These are phyloP conservation scores for Mallotus repandus DNA, from an alignment of 441 rosid species.

Conservation along the genomic window DNA sequence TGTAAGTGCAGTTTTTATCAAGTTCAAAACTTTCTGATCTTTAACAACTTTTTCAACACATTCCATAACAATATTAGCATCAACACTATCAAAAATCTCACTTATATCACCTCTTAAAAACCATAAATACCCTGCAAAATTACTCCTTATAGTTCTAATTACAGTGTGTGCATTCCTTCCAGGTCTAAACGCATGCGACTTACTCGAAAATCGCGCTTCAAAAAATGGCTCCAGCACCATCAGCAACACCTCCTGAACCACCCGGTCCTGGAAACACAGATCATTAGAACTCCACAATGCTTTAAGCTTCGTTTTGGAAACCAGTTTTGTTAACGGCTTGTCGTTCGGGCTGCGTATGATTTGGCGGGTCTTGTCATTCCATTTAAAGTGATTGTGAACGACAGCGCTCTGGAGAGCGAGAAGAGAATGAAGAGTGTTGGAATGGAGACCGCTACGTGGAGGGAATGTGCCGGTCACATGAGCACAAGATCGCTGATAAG, in stretches of 20 bases:
- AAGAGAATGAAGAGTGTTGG: conserved; percentile 59
- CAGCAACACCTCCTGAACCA: conserved; percentile 83
- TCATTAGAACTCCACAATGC: conserved; percentile 46
- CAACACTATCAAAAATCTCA: conserved; percentile 52
- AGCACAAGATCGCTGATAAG: conserved; percentile 87
- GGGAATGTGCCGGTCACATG: conserved; percentile 82
- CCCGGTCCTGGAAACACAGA: conserved; percentile 84
- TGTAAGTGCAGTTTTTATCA: conserved; percentile 58
- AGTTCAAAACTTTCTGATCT: conserved; percentile 67
- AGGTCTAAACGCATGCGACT: conserved; percentile 80
- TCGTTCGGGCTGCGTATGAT: conserved; percentile 68
- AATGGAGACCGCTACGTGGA: conserved; percentile 76
- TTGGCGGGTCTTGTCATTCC: conserved; percentile 74
- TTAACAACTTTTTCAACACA: conserved; percentile 62
- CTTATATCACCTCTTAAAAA: conserved; percentile 77
- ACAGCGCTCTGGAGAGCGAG: conserved; percentile 74
- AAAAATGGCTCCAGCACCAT: conserved; percentile 86
- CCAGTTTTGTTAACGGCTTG: conserved; percentile 31
- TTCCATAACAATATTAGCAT: conserved; percentile 48
- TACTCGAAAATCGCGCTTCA: conserved; percentile 71
- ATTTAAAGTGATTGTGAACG: conserved; percentile 53
- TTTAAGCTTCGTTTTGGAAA: conserved; percentile 61
- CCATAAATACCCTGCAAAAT: conserved; percentile 93
- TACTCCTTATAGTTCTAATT: conserved; percentile 83
- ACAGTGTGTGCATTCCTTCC: conserved; percentile 91